These are phyloP conservation scores for Loxodes magnus DNA, from an alignment of 73 alveolate genomes.

Conservation along the genomic window DNA sequence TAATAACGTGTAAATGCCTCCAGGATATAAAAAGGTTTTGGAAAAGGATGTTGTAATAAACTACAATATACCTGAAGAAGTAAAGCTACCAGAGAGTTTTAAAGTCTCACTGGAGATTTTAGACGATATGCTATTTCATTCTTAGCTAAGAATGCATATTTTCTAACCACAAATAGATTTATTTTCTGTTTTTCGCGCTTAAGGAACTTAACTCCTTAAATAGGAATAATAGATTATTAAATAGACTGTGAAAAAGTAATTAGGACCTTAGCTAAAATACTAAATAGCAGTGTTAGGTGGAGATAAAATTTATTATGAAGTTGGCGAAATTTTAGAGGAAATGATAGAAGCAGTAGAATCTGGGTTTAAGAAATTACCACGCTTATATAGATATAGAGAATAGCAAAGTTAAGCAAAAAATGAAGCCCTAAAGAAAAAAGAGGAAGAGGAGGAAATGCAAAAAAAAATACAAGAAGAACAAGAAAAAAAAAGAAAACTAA, in stretches of 20 bases:
- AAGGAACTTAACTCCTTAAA: too few relatives aligned
- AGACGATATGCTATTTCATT: slow-evolving; percentile 22
- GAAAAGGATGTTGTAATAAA: slow-evolving; percentile 32
- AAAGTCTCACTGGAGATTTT: slow-evolving; percentile 12
- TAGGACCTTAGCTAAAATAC: too few relatives aligned
- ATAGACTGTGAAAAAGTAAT: too few relatives aligned
- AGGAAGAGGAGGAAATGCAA: background rate
- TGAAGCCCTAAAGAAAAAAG: background rate
- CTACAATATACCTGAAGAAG: slow-evolving; percentile 30
- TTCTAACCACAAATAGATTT: background rate
- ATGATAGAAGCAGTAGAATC: too few relatives aligned
- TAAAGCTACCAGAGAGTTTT: slow-evolving; percentile 16
- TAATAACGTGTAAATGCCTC: slow-evolving; percentile 57
- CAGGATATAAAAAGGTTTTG: slow-evolving; percentile 42
- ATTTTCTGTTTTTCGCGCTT: background rate
- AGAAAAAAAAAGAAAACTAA: background rate
- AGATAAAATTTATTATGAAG: too few relatives aligned
- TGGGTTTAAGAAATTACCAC: too few relatives aligned
- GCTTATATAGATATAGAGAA: too few relatives aligned
- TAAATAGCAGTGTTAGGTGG: too few relatives aligned
- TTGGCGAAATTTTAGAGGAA: too few relatives aligned
- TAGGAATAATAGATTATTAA: too few relatives aligned
- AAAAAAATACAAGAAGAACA: background rate
- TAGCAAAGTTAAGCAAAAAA: too few relatives aligned
- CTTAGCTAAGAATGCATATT: background rate